These are phyloP conservation scores for Diplodia corticola DNA, from an alignment of 2,329 filamentous ascomycete genomes.

Conservation along the genomic window DNA sequence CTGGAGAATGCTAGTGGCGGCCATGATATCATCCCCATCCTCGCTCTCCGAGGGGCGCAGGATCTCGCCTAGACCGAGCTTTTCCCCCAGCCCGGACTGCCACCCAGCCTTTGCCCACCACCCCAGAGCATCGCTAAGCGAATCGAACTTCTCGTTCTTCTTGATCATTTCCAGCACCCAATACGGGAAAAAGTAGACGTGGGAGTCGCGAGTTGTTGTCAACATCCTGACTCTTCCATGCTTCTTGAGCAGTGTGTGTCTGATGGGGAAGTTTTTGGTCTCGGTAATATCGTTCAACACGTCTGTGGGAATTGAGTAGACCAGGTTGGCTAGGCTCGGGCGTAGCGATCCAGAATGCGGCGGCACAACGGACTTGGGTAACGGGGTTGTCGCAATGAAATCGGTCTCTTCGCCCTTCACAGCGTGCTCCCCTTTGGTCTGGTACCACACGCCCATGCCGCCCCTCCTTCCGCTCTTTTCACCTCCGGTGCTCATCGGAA, in stretches of 20 bases:
- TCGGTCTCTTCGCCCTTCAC: constrained; percentile 92
- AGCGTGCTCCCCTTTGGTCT: constrained; percentile 73
- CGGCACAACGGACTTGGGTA: constrained; percentile 59
- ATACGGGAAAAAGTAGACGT: constrained; percentile 90
- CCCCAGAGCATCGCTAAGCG: constrained; percentile 82
- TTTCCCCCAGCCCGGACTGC: constrained; percentile 78
- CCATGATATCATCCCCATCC: constrained; percentile 33
- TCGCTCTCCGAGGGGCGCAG: constrained; percentile 54
- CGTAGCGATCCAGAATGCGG: constrained; percentile 66
- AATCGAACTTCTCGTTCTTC: constrained; percentile 79
- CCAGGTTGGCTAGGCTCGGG: constrained; percentile 70
- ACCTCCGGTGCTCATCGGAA: constrained; percentile 52
- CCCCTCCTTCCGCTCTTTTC: constrained; percentile 66
- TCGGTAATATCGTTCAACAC: constrained; percentile 81
- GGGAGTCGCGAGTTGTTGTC: constrained; percentile 82
- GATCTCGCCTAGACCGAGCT: constrained; percentile 70
- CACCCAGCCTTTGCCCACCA: constrained; percentile 96
- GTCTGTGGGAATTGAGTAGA: constrained; percentile 85
- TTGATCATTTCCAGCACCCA: constrained; percentile 87
- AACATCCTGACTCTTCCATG: constrained; percentile 78
- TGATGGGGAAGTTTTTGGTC: constrained; percentile 69
- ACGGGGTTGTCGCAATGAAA: constrained; percentile 76
- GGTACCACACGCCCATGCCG: constrained; percentile 87
- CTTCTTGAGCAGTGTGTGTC: constrained; percentile 72
- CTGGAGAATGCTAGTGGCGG: constrained; percentile 38